Percentiles rank a stretch among this genome's conserved stretches.
phyloP scores from a whole-genome alignment of 495 filamentous ascomycete genomes.

The Chaetomidium leptoderma region DNA sequence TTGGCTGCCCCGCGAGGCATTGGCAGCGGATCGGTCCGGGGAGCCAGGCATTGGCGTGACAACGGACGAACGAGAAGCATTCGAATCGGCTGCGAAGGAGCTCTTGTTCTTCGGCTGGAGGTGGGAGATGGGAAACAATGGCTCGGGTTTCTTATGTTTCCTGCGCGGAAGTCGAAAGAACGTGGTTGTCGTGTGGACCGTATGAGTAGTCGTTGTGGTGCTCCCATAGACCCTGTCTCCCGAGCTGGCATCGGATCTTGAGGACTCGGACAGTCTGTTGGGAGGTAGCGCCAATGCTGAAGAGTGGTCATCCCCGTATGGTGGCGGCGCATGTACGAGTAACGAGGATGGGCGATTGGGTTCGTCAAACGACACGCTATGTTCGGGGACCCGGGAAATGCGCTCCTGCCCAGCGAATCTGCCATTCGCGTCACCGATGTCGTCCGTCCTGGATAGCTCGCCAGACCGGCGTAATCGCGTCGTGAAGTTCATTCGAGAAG shows the following conservation, averaged over 20 bases:
- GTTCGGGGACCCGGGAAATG: slow-evolving; percentile 38
- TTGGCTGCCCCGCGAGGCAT: slow-evolving; percentile 25
- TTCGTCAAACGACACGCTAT: slow-evolving; percentile 62
- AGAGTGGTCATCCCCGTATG: slow-evolving; percentile 62
- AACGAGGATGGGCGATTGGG: slow-evolving; percentile 56
- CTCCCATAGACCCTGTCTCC: slow-evolving; percentile 66
- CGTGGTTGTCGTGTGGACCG: slow-evolving; percentile 59
- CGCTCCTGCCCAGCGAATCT: slow-evolving; percentile 31
- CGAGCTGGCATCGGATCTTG: slow-evolving; percentile 80
- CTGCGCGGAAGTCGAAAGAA: slow-evolving; percentile 80
- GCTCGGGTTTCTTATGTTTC: slow-evolving; percentile 69
- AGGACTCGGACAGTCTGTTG: slow-evolving; percentile 81
- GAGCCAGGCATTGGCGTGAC: slow-evolving; percentile 26
- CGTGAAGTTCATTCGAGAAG: slow-evolving; percentile 47
- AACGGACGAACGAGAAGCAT: slow-evolving; percentile 32
- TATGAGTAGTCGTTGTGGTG: slow-evolving; percentile 58
- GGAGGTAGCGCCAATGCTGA: slow-evolving; percentile 64
- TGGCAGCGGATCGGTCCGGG: slow-evolving; percentile 13
- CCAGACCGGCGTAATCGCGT: slow-evolving; percentile 42
- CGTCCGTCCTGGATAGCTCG: slow-evolving; percentile 38
- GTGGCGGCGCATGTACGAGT: slow-evolving; percentile 45
- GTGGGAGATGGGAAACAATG: slow-evolving; percentile 69
- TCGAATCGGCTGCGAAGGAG: slow-evolving; percentile 28
- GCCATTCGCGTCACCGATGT: slow-evolving; percentile 27
- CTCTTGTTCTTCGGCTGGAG: slow-evolving; percentile 68